Percentiles rank a stretch among this genome's conserved stretches.
These are phyloP conservation scores for Styphnolobium japonicum DNA, from an alignment of 306 rosid genomes.

Conservation along the genomic window DNA sequence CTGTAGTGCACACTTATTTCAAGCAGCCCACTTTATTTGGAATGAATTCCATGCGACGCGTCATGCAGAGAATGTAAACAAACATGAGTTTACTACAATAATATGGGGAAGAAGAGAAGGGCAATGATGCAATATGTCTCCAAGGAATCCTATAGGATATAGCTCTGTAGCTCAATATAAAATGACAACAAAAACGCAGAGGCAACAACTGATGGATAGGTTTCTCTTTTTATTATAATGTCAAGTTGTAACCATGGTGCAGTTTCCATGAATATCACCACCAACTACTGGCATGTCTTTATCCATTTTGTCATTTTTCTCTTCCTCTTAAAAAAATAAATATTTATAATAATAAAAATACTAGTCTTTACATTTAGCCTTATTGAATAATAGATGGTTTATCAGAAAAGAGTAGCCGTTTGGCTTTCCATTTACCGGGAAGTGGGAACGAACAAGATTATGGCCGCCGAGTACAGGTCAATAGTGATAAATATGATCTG, in stretches of 20 bases:
- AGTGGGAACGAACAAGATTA: no score
- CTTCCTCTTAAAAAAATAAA: background rate
- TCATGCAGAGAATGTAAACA: background rate
- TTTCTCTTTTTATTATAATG: background rate
- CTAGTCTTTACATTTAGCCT: no score
- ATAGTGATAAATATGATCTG: no score
- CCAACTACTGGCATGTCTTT: constrained; percentile 3
- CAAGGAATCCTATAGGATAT: background rate
- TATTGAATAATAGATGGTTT: no score
- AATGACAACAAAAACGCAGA: background rate
- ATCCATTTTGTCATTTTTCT: background rate
- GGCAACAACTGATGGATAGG: background rate
- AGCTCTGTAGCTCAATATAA: background rate
- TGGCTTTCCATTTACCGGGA: no score
- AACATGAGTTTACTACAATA: background rate
- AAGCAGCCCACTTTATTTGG: background rate
- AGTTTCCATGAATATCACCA: background rate
- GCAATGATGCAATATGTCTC: background rate
- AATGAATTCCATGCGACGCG: background rate
- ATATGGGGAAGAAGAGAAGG: background rate
- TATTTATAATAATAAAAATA: background rate
- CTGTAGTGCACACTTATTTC: background rate
- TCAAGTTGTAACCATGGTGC: background rate
- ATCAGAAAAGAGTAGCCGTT: no score
- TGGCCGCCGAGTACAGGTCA: no score